Conservation (phyloP, 164 flowering plant genomes). For the Dillenia suffruticosa region DNA sequence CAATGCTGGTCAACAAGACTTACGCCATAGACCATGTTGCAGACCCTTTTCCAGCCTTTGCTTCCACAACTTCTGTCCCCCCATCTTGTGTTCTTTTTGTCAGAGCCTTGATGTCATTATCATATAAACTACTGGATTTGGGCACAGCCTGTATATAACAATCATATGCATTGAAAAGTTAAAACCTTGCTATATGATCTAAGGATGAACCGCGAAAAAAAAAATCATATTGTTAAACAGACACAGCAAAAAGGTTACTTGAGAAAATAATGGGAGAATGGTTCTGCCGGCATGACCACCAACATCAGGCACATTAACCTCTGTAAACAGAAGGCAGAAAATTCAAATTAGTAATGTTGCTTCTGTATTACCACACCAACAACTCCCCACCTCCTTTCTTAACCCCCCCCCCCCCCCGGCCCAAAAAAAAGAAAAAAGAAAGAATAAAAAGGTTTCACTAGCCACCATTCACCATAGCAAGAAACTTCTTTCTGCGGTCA, state of each 20-base stretch:
- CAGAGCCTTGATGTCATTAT: constrained; percentile 53
- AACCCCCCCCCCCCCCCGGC: no score
- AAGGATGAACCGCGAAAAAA: not conserved
- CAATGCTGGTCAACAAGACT: constrained; percentile 2
- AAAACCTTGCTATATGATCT: not conserved
- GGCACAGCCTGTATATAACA: constrained; percentile 59
- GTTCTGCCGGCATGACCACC: constrained; percentile 99
- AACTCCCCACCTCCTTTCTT: no score
- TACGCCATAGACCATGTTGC: constrained; percentile 33
- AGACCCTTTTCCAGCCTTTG: constrained; percentile 33
- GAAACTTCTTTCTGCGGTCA: no score
- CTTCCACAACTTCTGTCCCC: constrained; percentile 38
- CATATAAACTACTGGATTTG: constrained; percentile 53
- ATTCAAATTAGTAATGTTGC: no score
- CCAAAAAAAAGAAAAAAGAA: not conserved
- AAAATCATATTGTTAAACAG: not conserved
- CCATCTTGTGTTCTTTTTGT: constrained; percentile 33
- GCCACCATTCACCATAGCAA: not conserved
- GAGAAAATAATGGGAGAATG: constrained; percentile 89
- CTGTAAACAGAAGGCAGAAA: constrained; percentile 22
- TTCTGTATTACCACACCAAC: no score
- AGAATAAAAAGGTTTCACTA: no score
- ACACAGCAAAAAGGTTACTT: constrained; percentile 1
- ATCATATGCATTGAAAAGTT: no score
- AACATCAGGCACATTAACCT: constrained; percentile 87